A percentile compares a stretch with the other conserved stretches of the same genome.
These are phyloP conservation scores for Phyllosticta capitalensis DNA, from an alignment of 2,329 filamentous ascomycete species.

Conservation along the genomic window DNA sequence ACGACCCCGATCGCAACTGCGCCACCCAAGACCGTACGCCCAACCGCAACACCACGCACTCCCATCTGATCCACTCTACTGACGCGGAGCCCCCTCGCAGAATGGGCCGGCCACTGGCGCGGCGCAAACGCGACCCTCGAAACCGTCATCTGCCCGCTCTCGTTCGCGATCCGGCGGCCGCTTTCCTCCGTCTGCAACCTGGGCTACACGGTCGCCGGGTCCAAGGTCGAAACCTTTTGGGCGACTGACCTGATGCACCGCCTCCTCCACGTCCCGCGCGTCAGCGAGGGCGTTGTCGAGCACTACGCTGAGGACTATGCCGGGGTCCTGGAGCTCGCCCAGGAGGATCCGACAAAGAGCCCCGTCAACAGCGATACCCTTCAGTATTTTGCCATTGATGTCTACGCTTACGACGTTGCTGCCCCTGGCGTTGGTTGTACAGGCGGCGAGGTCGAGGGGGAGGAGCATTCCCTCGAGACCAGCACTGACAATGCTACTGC, in stretches of 20 bases:
- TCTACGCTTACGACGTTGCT: slow-evolving; percentile 56
- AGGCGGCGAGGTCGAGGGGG: slow-evolving; percentile 28
- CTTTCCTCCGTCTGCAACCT: slow-evolving; percentile 51
- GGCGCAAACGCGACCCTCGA: slow-evolving; percentile 54
- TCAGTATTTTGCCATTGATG: slow-evolving; percentile 61
- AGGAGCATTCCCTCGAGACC: not conserved
- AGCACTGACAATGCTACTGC: not conserved
- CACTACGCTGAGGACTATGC: slow-evolving; percentile 54
- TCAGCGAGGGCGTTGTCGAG: slow-evolving; percentile 51
- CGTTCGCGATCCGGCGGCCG: slow-evolving; percentile 48
- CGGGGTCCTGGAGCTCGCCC: slow-evolving; percentile 45
- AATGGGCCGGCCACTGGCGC: slow-evolving; percentile 60
- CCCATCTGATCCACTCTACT: not conserved
- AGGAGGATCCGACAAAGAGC: slow-evolving; percentile 39
- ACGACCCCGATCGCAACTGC: slow-evolving; percentile 59
- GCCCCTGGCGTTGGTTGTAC: slow-evolving; percentile 54
- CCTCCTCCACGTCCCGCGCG: slow-evolving; percentile 51
- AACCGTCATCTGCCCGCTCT: slow-evolving; percentile 60
- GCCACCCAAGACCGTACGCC: slow-evolving; percentile 19
- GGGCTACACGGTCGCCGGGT: slow-evolving; percentile 52
- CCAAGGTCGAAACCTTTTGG: slow-evolving; percentile 52
- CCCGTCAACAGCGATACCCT: slow-evolving; percentile 52
- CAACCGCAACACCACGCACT: no score
- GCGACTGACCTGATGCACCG: slow-evolving; percentile 59
- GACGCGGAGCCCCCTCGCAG: slow-evolving; percentile 30